Conservation (phyloP, 108 stramenopile species). For the Nitzschia sp. region DNA sequence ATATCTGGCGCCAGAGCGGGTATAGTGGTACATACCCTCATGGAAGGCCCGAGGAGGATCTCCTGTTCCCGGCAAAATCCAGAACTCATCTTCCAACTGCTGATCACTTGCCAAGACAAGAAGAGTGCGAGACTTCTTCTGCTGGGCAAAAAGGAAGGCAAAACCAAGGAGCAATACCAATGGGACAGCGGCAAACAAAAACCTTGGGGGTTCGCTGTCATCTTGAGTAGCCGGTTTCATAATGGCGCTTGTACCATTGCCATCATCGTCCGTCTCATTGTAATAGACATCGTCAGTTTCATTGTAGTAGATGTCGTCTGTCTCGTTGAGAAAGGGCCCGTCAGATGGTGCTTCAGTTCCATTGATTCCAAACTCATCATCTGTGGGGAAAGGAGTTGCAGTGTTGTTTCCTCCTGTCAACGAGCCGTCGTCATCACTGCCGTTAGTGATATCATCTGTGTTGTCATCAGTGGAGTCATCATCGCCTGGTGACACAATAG, state of each 20-base stretch:
- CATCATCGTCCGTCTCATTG: conserved; percentile 1
- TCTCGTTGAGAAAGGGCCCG: too few species aligned
- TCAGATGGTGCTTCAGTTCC: too few species aligned
- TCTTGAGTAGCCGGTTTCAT: not conserved
- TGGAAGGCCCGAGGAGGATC: conserved; percentile 54
- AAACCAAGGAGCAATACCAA: conserved; percentile 4
- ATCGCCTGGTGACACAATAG: not conserved
- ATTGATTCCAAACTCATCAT: not conserved
- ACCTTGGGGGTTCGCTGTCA: not conserved
- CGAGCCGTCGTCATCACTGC: not conserved
- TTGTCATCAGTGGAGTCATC: not conserved
- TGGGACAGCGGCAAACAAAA: conserved; percentile 17
- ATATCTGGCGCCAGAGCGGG: conserved; percentile 43
- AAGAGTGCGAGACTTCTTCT: conserved; percentile 4
- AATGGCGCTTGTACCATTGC: not conserved
- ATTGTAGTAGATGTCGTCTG: too few species aligned
- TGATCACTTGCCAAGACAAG: conserved; percentile 9
- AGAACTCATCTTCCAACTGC: conserved; percentile 4
- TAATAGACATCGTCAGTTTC: too few species aligned
- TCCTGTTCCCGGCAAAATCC: conserved; percentile 39
- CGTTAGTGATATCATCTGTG: not conserved
- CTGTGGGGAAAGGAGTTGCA: not conserved
- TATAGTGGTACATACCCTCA: conserved; percentile 52
- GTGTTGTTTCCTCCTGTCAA: not conserved
- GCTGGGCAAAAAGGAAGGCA: not conserved